Evolutionary conservation across 2,329 filamentous ascomycete species (phyloP).

Genomic region (Taxawa tesnikishii): DNA sequence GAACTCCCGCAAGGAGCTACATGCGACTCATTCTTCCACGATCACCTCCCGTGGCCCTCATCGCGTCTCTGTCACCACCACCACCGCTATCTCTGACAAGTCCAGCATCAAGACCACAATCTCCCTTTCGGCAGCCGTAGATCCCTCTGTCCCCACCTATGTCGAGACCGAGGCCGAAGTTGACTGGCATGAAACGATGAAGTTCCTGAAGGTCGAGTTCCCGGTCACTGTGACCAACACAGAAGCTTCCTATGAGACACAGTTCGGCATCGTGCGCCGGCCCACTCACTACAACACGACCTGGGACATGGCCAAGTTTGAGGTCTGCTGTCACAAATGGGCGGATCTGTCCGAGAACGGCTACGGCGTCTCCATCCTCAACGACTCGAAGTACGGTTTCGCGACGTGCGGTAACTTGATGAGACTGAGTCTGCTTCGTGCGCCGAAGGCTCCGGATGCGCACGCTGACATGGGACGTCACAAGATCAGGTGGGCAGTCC

Average conservation of each 20-base stretch:
- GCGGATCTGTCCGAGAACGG: constrained; percentile 79
- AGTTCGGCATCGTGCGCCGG: constrained; percentile 76
- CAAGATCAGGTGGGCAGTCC: constrained; percentile 76
- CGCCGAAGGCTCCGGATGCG: constrained; percentile 84
- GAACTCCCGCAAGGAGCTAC: constrained; percentile 67
- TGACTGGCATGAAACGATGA: constrained; percentile 96
- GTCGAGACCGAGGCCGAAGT: constrained; percentile 75
- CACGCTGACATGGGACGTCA: constrained; percentile 85
- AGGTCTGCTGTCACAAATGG: constrained; percentile 92
- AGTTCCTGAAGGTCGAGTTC: constrained; percentile 98
- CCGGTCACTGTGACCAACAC: constrained; percentile 84
- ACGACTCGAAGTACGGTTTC: constrained; percentile 94
- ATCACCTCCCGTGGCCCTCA: constrained; percentile 62
- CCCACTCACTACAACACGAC: constrained; percentile 97
- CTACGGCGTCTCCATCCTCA: constrained; percentile 85
- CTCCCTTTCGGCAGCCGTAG: constrained; percentile 57
- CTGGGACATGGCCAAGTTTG: constrained; percentile 97
- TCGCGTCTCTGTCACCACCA: constrained; percentile 68
- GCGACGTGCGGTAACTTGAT: constrained; percentile 81
- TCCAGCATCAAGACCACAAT: constrained; percentile 83
- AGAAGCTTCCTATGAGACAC: constrained; percentile 89
- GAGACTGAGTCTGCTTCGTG: constrained; percentile 74
- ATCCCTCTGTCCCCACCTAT: constrained; percentile 42
- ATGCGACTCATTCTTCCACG: constrained; percentile 48
- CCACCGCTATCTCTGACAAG: constrained; percentile 75